These are phyloP conservation scores for Papiliotrema nemorosa DNA, from an alignment of 1,284 basidiomycete species.

Conservation along the genomic window DNA sequence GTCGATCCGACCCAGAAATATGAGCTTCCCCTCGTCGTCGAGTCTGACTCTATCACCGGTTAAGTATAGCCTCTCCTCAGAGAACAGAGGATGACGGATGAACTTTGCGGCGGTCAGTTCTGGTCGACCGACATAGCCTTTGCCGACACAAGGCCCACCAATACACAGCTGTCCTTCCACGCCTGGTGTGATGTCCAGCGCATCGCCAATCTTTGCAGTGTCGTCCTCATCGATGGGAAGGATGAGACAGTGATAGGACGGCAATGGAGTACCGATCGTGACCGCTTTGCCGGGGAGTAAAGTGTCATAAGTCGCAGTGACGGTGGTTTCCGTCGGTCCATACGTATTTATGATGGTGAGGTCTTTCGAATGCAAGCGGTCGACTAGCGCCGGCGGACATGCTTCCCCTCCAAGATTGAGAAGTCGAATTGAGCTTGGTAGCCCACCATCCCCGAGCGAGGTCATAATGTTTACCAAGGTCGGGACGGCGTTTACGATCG, in stretches of 20 bases:
- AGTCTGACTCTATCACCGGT: constrained; percentile 4
- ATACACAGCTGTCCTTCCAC: constrained; percentile 3
- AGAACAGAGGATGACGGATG: constrained; percentile 1
- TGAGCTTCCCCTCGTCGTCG: neutral
- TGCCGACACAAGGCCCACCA: constrained; percentile 3
- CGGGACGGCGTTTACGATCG: constrained; percentile 4
- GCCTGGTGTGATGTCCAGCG: neutral
- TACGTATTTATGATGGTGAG: constrained; percentile 2
- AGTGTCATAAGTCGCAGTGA: constrained; percentile 4
- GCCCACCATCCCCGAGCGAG: constrained; percentile 1
- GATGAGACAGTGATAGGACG: constrained; percentile 1
- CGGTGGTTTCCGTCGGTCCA: constrained; percentile 5
- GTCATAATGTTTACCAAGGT: constrained; percentile 7
- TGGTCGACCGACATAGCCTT: constrained; percentile 3
- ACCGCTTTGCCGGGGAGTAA: neutral
- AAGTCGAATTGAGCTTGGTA: neutral
- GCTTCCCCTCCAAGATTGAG: constrained; percentile 7
- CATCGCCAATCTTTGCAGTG: neutral
- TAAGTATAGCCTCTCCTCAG: neutral
- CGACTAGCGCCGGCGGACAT: constrained; percentile 3
- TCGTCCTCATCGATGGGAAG: neutral
- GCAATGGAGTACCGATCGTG: constrained; percentile 2
- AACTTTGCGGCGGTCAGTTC: constrained; percentile 4
- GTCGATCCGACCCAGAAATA: constrained; percentile 4
- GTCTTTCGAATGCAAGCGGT: neutral